These are phyloP conservation scores for Wakefieldia striispora DNA, from an alignment of 768 basidiomycete genomes.

Conservation along the genomic window DNA sequence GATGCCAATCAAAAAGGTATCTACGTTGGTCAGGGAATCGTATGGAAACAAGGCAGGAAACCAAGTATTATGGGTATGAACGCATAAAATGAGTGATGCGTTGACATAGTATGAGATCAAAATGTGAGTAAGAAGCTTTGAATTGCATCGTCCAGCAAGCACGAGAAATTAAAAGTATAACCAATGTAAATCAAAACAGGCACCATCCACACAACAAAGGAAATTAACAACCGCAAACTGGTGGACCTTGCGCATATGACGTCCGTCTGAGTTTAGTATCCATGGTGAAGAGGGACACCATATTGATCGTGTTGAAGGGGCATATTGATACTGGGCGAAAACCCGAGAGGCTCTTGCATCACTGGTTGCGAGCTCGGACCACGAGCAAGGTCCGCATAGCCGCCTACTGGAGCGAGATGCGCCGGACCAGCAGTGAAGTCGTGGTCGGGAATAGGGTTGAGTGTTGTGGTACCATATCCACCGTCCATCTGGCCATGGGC, in stretches of 20 bases:
- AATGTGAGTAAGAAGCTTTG: neutral
- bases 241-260: neutral
- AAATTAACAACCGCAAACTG: neutral
- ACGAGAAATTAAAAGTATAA: conserved; percentile 6
- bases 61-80: conserved; percentile 22
- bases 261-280: conserved; percentile 15
- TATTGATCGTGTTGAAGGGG: conserved; percentile 50
- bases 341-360: conserved; percentile 40
- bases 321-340: conserved; percentile 43
- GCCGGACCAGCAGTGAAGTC: conserved; percentile 70
- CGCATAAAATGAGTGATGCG: conserved; percentile 6
- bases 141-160: conserved; percentile 35
- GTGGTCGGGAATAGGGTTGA: conserved; percentile 61
- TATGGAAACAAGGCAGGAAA: conserved; percentile 1
- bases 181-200: neutral
- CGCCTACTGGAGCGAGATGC: conserved; percentile 64
- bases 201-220: neutral
- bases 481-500: conserved; percentile 35
- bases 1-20: conserved; percentile 10
- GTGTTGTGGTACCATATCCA: conserved; percentile 24
- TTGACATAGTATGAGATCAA: neutral
- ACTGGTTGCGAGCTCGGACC: conserved; percentile 67
- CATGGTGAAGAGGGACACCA: conserved; percentile 60
- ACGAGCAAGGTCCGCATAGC: conserved; percentile 80
- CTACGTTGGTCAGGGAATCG: neutral